phyloP scores from a whole-genome alignment of 2,329 filamentous ascomycete genomes.

The Verticillium longisporum region DNA sequence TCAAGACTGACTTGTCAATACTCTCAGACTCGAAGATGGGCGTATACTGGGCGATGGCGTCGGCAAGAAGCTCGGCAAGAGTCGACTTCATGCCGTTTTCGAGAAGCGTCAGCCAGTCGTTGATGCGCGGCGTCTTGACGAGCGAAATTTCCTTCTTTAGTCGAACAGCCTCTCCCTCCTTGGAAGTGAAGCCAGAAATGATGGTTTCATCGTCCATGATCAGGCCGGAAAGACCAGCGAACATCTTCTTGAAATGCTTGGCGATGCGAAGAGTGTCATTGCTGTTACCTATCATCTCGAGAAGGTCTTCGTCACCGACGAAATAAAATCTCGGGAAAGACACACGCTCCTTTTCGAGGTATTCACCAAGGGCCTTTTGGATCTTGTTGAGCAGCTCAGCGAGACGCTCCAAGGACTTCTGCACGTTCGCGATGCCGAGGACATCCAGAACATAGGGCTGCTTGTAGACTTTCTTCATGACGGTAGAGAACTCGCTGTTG shows the following conservation, averaged over 20 bases:
- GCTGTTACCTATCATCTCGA: conserved; percentile 99
- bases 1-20: conserved; percentile 65
- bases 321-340: conserved; percentile 99
- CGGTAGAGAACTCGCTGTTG: conserved; percentile 96
- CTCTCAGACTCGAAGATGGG: conserved; percentile 66
- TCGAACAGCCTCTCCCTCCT: conserved; percentile 83
- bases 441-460: conserved; percentile 94
- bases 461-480: conserved; percentile 99
- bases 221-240: conserved; percentile 87
- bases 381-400: conserved; percentile 99
- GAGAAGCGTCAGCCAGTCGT: conserved; percentile 94
- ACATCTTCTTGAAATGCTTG: conserved; percentile 99
- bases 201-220: conserved; percentile 84
- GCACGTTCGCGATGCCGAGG: conserved; percentile 88
- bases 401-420: conserved; percentile 90
- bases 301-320: conserved; percentile 93
- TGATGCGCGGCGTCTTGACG: conserved; percentile 91
- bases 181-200: conserved; percentile 89
- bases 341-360: conserved; percentile 93
- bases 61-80: conserved; percentile 80
- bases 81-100: conserved; percentile 93
- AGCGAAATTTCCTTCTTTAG: conserved; percentile 90
- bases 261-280: conserved; percentile 94
- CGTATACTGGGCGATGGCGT: conserved; percentile 77
- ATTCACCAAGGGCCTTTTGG: conserved; percentile 96